Evolutionary conservation across 164 flowering plant species (phyloP), one percentile per base, ranked within the genome.

Genomic region (Platanus orientalis): DNA sequence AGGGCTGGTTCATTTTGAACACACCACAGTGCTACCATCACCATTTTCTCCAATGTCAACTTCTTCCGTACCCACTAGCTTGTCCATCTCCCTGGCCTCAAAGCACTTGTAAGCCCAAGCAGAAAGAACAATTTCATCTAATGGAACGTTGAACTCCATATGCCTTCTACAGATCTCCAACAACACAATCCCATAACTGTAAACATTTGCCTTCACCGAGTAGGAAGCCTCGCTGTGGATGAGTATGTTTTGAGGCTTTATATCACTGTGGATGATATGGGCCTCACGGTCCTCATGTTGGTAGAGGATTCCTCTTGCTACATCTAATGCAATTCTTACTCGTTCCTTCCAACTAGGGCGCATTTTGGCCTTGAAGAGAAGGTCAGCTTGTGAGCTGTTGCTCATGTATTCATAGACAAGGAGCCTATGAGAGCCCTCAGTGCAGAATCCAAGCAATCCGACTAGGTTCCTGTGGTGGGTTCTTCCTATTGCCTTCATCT

Each of bases 11-110:
- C 80, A 23, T 71, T 76, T 49, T 73, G 78, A 14, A 72, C 65
- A n/a, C 80, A 74, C 79, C 78, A 76, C 7, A 81, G 45, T 19
- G 62, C 84, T 10, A 76, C 75, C 50, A 7, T 76, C 53, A 78
- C 45, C 1, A 12, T 27, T 1, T 12, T 57, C 58, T 7, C 42
- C 9, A n/a, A n/a, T 54, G 13, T 75, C 69, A 1, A 61, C 73
- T 2, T 29, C 71, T 49, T 66, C 76, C 11, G 55, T 53, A 2
- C 34, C 60, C 4, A 65, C 61, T 17, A 69, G 28, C 32, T 48
- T 67, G 5, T 16, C 58, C 7, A 78, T 17, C 9, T 69, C 57
- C 14, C 74, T 70, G 0, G 4, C 28, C 36, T 60, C 42, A 4
- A 69, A 78, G 40, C 81, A 78, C 0, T 28, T 12, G 21, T 32